Evolutionary conservation across 2,329 filamentous ascomycete genomes (phyloP).

Genomic region (Parascedosporium putredinis): DNA sequence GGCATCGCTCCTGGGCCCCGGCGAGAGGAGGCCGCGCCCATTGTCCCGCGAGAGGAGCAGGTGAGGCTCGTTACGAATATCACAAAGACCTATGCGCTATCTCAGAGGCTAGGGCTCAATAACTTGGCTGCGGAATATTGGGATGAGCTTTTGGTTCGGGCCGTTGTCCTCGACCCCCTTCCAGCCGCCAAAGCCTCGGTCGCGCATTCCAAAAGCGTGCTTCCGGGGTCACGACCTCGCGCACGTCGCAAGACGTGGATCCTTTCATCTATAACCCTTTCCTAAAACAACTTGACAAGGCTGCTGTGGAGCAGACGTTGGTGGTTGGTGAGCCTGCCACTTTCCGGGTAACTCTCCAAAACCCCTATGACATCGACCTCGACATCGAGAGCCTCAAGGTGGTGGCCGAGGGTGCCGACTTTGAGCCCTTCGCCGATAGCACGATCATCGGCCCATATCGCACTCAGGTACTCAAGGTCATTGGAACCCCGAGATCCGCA

Average conservation of each 20-base stretch:
- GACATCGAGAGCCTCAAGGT: slow-evolving; percentile 76
- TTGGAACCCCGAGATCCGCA: slow-evolving; percentile 53
- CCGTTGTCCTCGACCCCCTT: slow-evolving; percentile 58
- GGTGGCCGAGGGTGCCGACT: slow-evolving; percentile 61
- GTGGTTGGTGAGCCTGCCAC: slow-evolving; percentile 69
- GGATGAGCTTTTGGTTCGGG: slow-evolving; percentile 88
- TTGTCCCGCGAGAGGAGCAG: slow-evolving; percentile 73
- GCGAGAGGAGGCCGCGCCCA: slow-evolving; percentile 58
- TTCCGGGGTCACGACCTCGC: slow-evolving; percentile 37
- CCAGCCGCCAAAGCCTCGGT: slow-evolving; percentile 51
- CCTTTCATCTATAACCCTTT: slow-evolving; percentile 97
- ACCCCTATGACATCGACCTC: slow-evolving; percentile 86
- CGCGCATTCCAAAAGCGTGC: slow-evolving; percentile 48
- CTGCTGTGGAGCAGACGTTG: slow-evolving; percentile 54
- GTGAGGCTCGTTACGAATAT: slow-evolving; percentile 76
- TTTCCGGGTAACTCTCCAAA: slow-evolving; percentile 80
- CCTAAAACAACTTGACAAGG: slow-evolving; percentile 53
- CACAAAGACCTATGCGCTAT: slow-evolving; percentile 69
- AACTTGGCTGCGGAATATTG: slow-evolving; percentile 77
- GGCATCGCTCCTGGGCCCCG: slow-evolving; percentile 64
- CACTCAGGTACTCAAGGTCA: slow-evolving; percentile 66
- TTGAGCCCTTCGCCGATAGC: slow-evolving; percentile 55
- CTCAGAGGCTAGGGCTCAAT: slow-evolving; percentile 60
- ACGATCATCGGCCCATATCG: slow-evolving; percentile 70
- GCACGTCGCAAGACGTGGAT: slow-evolving; percentile 53